Conservation (phyloP, 2,329 filamentous ascomycete species). For the Nemania serpens region DNA sequence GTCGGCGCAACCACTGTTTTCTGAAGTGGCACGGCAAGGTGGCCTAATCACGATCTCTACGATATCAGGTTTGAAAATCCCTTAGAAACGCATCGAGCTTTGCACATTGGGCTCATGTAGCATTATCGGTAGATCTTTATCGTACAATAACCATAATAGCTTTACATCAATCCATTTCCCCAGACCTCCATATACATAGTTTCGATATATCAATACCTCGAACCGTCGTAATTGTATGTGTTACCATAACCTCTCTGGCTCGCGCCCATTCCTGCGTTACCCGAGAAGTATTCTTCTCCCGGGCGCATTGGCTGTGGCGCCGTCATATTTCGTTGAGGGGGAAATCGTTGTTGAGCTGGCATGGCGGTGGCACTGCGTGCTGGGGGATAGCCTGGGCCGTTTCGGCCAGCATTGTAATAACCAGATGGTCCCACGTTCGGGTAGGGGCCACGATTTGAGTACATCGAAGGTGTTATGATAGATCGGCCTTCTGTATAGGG, state of each 20-base stretch:
- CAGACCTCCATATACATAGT: slow-evolving; percentile 8
- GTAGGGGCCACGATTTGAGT: slow-evolving; percentile 34
- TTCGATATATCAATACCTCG: slow-evolving; percentile 34
- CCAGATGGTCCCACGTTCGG: slow-evolving; percentile 43
- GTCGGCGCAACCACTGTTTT: too few relatives aligned
- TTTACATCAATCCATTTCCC: background rate
- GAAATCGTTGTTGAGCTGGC: slow-evolving; percentile 41
- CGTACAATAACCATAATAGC: slow-evolving; percentile 12
- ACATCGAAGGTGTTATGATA: slow-evolving; percentile 42
- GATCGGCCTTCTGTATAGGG: slow-evolving; percentile 38
- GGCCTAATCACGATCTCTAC: too few relatives aligned
- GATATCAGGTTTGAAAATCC: too few relatives aligned
- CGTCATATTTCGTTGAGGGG: slow-evolving; percentile 53
- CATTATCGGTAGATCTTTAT: slow-evolving; percentile 13
- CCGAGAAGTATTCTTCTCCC: slow-evolving; percentile 38
- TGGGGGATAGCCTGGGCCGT: slow-evolving; percentile 38
- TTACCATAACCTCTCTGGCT: slow-evolving; percentile 35
- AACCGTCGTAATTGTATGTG: slow-evolving; percentile 39
- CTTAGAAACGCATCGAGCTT: too few relatives aligned
- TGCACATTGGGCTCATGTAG: background rate
- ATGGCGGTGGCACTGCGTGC: slow-evolving; percentile 49
- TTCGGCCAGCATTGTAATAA: slow-evolving; percentile 30
- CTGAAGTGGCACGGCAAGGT: too few relatives aligned
- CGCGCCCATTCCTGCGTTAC: slow-evolving; percentile 37
- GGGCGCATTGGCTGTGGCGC: slow-evolving; percentile 45